A percentile compares a stretch with the other conserved stretches of the same genome.
Evolutionary conservation across 2,329 filamentous ascomycete genomes (phyloP).

Genomic region (Diaporthe ampelina): DNA sequence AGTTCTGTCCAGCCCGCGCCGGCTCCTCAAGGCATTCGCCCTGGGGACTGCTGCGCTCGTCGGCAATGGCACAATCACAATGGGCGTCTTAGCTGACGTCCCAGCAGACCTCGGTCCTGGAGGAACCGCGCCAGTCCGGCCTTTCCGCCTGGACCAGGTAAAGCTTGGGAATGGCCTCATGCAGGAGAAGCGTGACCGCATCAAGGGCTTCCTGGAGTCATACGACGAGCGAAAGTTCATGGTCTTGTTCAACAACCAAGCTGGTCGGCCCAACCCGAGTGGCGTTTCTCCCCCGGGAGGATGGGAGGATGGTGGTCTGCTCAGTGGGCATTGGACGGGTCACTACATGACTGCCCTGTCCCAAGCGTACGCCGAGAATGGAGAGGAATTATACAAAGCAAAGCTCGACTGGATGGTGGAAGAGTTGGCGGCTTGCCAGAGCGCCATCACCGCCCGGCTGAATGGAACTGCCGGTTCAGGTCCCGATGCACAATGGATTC

Average conservation of each 20-base stretch:
- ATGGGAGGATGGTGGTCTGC: conserved; percentile 53
- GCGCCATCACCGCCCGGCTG: conserved; percentile 50
- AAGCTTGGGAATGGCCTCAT: conserved; percentile 49
- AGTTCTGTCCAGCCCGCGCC: not conserved
- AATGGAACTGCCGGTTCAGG: conserved; percentile 40
- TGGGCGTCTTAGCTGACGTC: conserved; percentile 12
- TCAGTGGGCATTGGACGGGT: conserved; percentile 52
- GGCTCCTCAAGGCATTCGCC: conserved; percentile 1
- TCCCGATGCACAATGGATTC: conserved; percentile 46
- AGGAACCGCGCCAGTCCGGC: conserved; percentile 50
- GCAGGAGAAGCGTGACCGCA: conserved; percentile 52
- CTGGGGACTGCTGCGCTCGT: conserved; percentile 7
- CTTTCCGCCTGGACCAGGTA: conserved; percentile 51
- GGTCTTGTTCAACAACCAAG: conserved; percentile 52
- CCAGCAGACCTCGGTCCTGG: conserved; percentile 48
- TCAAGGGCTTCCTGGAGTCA: conserved; percentile 48
- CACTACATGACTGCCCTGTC: conserved; percentile 52
- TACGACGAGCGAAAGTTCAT: conserved; percentile 51
- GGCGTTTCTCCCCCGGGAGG: conserved; percentile 48
- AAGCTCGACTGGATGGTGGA: conserved; percentile 53
- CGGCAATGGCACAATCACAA: not conserved
- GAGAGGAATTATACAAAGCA: conserved; percentile 48
- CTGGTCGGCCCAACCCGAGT: conserved; percentile 48
- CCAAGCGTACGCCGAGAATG: conserved; percentile 51
- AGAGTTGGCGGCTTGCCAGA: conserved; percentile 49